Base-by-base conservation (phyloP, 78 protist species). In the Parvularia atlantis region DNA sequence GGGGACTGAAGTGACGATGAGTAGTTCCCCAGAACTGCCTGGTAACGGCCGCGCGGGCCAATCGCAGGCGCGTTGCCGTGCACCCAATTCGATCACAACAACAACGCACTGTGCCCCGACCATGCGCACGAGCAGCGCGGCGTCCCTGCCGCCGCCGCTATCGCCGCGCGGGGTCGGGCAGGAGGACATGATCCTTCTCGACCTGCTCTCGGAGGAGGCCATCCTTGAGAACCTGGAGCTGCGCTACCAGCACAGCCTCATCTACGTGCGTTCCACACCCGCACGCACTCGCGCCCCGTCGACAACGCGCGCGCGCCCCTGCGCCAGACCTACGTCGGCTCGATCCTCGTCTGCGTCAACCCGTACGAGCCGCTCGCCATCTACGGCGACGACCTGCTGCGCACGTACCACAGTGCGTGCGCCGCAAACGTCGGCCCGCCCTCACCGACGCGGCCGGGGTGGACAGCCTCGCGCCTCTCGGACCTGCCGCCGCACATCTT, bases 401-500 rank as follows among this genome's bases (percentile, higher is more conserved):
- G 13, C 14, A 2, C n/a, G 6, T 50, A 17, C 56, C 20, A 17
- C 14, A 2, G 56, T 50, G 9, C 14, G n/a, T 20, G 6, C 14
- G 56, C 56, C 7, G 56, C 20, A 17, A 3, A 3, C 56, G n/a
- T 50, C 7, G 26, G 2, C 56, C 56, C 56, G 6, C 56, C 14
- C 56, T 20, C 56, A 17, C 14, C 6, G 56, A 50, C 14, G 5
- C 16, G 14, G 20, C n/a, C 16, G n/a, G 7, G 14, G 56, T 50
- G 14, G n/a, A 2, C 6, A 17, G 56, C 6, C 56, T 17, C 7
- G 7, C 28, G 5, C 56, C 6, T 17, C 7, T 50, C 56, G 30
- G 9, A 7, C 30, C 35, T 17, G 10, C 24, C 60, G 35, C 96
- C 96, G n/a, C 96, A 91, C 66, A 44, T 89, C 39, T 91, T 54